phyloP scores from a whole-genome alignment of 352 stramenopile genomes.

The Pythium scleroteichum region DNA sequence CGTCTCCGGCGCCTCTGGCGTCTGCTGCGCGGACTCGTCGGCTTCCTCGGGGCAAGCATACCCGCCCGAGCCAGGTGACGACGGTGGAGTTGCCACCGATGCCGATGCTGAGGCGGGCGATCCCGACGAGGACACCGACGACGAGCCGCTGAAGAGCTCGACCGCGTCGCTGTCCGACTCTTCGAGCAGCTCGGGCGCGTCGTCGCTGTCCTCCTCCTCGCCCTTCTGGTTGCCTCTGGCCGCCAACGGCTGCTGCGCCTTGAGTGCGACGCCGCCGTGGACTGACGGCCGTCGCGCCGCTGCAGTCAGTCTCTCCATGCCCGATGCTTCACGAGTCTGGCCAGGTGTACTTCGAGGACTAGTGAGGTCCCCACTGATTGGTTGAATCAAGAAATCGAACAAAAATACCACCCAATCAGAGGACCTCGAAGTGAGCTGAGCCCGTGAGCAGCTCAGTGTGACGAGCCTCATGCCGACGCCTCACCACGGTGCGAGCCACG shows the following conservation, averaged over 20 bases:
- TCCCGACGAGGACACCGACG: neutral
- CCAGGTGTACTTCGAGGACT: too few relatives aligned
- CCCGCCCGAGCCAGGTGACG: neutral
- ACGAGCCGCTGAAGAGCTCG: conserved; percentile 1
- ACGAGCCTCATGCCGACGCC: neutral
- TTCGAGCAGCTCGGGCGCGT: conserved; percentile 2
- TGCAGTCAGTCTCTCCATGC: neutral
- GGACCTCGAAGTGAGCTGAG: too few relatives aligned
- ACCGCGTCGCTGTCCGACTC: neutral
- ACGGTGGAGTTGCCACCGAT: conserved; percentile 10
- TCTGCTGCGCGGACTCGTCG: conserved; percentile 4
- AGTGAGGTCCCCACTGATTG: conserved; percentile 1
- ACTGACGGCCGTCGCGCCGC: neutral
- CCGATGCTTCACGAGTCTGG: neutral
- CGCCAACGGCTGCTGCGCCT: neutral
- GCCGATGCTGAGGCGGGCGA: neutral
- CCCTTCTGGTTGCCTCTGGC: conserved; percentile 11
- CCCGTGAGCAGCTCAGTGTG: too few relatives aligned
- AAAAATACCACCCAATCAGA: conserved; percentile 22
- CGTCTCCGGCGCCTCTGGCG: neutral
- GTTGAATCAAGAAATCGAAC: conserved; percentile 2
- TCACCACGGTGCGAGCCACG: conserved; percentile 36
- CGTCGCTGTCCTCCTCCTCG: conserved; percentile 6
- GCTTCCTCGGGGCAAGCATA: conserved; percentile 1
- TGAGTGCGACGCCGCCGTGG: conserved; percentile 1